Conservation (phyloP, 441 rosid genomes). For the Theobroma grandiflorum region DNA sequence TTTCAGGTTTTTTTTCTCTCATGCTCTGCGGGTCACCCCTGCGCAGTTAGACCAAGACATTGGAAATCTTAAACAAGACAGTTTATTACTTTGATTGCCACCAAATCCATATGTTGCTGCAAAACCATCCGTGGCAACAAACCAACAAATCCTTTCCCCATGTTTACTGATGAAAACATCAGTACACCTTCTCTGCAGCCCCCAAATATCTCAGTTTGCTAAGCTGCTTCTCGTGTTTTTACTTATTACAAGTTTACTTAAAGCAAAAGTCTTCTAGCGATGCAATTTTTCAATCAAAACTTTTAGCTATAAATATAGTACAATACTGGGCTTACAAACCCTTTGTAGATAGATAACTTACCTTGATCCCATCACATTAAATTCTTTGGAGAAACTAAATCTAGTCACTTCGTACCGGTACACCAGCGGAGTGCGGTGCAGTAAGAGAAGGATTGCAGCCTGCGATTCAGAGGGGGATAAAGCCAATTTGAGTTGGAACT, state of each 20-base stretch:
- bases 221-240: background rate
- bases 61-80: background rate
- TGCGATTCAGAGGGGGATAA: no score
- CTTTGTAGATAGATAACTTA: no score
- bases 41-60: background rate
- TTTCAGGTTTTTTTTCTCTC: background rate
- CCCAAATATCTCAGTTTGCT: background rate
- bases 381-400: no score
- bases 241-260: background rate
- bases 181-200: background rate
- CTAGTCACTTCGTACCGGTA: no score
- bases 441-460: no score
- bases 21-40: background rate
- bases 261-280: background rate
- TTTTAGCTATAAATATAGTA: no score
- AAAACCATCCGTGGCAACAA: background rate
- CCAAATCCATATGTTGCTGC: background rate
- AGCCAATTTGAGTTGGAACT: no score
- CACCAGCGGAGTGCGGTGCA: no score
- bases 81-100: background rate
- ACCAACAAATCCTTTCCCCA: background rate
- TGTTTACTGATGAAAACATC: background rate
- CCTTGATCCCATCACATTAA: no score
- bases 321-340: no score
- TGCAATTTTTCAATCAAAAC: no score